These are phyloP conservation scores for Thermothielavioides terrestris DNA, from an alignment of 495 filamentous ascomycete species.

Conservation along the genomic window DNA sequence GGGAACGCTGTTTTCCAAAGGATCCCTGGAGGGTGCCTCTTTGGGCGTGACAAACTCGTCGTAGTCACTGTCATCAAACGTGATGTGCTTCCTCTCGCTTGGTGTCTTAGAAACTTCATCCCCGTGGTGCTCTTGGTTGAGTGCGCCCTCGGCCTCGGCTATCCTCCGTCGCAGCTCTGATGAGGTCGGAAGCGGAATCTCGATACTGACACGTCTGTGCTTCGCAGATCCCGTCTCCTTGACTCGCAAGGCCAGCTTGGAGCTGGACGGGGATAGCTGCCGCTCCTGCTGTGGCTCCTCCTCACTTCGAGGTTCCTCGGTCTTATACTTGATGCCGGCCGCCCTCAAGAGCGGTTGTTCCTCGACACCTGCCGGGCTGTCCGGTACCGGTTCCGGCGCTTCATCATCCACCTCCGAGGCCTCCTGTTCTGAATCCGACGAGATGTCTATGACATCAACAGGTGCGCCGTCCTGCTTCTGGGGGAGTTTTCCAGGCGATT, in stretches of 20 bases:
- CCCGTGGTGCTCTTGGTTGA: conserved; percentile 11
- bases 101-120: conserved; percentile 24
- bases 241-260: conserved; percentile 19
- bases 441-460: conserved; percentile 18
- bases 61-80: conserved; percentile 24
- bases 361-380: neutral
- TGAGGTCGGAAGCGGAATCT: conserved; percentile 23
- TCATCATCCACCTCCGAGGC: conserved; percentile 1
- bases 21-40: conserved; percentile 22
- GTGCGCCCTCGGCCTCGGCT: neutral
- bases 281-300: conserved; percentile 5
- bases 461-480: conserved; percentile 4
- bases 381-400: neutral
- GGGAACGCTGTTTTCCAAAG: conserved; percentile 17
- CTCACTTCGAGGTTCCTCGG: neutral
- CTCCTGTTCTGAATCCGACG: conserved; percentile 18
- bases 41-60: conserved; percentile 28
- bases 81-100: conserved; percentile 19
- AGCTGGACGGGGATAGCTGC: neutral
- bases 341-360: conserved; percentile 14
- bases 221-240: conserved; percentile 15
- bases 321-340: conserved; percentile 11
- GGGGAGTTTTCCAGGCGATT: neutral
- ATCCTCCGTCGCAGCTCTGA: conserved; percentile 2
- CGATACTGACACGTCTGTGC: conserved; percentile 25